phyloP scores from a whole-genome alignment of 306 rosid species.

The Erythrophleum fordii region DNA sequence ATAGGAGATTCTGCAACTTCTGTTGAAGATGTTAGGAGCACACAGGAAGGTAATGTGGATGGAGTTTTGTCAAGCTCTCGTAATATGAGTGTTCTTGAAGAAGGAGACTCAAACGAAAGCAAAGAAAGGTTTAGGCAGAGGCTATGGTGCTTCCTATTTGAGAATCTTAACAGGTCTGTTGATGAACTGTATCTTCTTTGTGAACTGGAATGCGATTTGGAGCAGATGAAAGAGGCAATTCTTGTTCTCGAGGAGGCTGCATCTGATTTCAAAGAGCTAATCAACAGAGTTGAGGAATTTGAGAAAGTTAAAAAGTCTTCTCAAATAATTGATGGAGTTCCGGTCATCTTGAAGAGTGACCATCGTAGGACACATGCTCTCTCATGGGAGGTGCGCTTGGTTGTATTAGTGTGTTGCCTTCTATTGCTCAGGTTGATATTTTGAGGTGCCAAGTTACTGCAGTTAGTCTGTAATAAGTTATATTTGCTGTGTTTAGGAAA shows the following conservation, averaged over 20 bases:
- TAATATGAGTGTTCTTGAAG: constrained; percentile 58
- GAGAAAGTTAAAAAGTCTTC: constrained; percentile 85
- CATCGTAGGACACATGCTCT: constrained; percentile 99
- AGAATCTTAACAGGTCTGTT: constrained; percentile 97
- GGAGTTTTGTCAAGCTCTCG: constrained; percentile 53
- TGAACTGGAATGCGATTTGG: constrained; percentile 93
- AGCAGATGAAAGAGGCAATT: constrained; percentile 98
- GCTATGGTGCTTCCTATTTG: constrained; percentile 98
- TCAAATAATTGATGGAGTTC: constrained; percentile 69
- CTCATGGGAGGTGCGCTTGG: constrained; percentile 92
- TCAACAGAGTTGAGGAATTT: constrained; percentile 86
- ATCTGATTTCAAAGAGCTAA: constrained; percentile 90
- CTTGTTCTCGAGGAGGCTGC: constrained; percentile 98
- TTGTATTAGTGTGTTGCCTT: constrained; percentile 31
- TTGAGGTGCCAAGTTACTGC: constrained; percentile 37
- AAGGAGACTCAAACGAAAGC: constrained; percentile 76
- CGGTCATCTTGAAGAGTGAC: constrained; percentile 84
- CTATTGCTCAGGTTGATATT: constrained; percentile 36
- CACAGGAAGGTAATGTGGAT: constrained; percentile 42
- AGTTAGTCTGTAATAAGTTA: constrained; percentile 35
- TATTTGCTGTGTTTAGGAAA: constrained; percentile 19
- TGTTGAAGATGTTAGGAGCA: constrained; percentile 48
- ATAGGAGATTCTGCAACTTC: constrained; percentile 43
- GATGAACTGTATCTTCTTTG: constrained; percentile 99
- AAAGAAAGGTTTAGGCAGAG: constrained; percentile 98